Percentiles rank a stretch among this genome's conserved stretches.
Conservation (phyloP, 176 grass and related monocot species). For the Aegilops tauschii region DNA sequence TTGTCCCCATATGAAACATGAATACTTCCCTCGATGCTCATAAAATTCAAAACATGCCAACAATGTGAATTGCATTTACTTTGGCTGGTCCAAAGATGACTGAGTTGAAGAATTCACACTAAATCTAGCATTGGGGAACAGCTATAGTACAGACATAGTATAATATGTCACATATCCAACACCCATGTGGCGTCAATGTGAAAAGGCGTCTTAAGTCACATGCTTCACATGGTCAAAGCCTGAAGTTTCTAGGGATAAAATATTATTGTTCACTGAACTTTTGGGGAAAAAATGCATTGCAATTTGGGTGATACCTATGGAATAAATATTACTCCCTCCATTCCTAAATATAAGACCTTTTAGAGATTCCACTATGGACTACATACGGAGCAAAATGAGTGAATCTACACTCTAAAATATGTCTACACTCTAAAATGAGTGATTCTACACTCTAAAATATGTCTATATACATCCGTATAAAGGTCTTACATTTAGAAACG, state of each 20-base stretch:
- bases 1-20: background rate
- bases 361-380: too few relatives aligned
- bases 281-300: background rate
- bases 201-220: conserved; percentile 6
- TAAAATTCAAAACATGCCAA: background rate
- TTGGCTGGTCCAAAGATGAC: background rate
- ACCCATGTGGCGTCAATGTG: conserved; percentile 1
- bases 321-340: background rate
- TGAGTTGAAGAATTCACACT: background rate
- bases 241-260: background rate
- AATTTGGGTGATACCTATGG: background rate
- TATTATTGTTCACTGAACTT: background rate
- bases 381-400: too few relatives aligned
- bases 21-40: background rate
- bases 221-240: conserved; percentile 16
- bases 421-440: too few relatives aligned
- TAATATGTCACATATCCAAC: background rate
- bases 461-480: too few relatives aligned
- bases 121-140: background rate
- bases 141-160: background rate
- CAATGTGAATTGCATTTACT: conserved; percentile 9
- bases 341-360: too few relatives aligned
- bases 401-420: too few relatives aligned
- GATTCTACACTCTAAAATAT: too few relatives aligned
- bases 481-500: too few relatives aligned